phyloP scores from a whole-genome alignment of 2,329 filamentous ascomycete species.

The Fusarium scirpi region DNA sequence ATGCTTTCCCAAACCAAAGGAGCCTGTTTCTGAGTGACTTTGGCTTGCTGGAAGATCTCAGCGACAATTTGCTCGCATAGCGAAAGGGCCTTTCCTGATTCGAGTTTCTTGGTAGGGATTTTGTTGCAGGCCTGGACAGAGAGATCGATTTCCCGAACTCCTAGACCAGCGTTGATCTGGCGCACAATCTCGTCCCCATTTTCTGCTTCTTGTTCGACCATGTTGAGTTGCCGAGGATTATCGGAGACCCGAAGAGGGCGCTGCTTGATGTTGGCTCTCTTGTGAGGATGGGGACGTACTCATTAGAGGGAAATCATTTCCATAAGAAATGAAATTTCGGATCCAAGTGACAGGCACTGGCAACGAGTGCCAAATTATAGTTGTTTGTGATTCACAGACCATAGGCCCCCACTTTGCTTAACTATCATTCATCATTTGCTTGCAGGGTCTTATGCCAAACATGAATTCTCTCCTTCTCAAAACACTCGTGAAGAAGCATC shows the following conservation, averaged over 20 bases:
- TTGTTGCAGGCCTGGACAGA: not conserved
- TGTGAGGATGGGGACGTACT: too few species aligned
- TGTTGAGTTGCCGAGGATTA: not conserved
- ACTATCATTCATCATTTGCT: not conserved
- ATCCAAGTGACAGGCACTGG: not conserved
- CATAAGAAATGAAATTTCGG: not conserved
- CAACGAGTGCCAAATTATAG: not conserved
- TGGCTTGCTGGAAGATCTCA: not conserved
- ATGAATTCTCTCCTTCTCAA: not conserved
- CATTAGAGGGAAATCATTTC: not conserved
- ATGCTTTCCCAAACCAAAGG: fast-evolving
- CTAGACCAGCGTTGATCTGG: not conserved
- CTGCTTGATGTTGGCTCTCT: not conserved
- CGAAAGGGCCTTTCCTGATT: fast-evolving
- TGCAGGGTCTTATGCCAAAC: too few species aligned
- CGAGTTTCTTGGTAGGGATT: fast-evolving
- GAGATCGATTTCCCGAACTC: not conserved
- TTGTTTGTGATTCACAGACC: not conserved
- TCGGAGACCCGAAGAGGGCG: not conserved
- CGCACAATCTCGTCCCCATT: not conserved
- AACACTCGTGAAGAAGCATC: not conserved
- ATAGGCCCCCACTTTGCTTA: not conserved
- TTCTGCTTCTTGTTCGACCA: not conserved
- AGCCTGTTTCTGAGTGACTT: fast-evolving
- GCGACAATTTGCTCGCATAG: not conserved